phyloP scores from a whole-genome alignment of 176 grass and related monocot species.

The Luzula sylvatica region DNA sequence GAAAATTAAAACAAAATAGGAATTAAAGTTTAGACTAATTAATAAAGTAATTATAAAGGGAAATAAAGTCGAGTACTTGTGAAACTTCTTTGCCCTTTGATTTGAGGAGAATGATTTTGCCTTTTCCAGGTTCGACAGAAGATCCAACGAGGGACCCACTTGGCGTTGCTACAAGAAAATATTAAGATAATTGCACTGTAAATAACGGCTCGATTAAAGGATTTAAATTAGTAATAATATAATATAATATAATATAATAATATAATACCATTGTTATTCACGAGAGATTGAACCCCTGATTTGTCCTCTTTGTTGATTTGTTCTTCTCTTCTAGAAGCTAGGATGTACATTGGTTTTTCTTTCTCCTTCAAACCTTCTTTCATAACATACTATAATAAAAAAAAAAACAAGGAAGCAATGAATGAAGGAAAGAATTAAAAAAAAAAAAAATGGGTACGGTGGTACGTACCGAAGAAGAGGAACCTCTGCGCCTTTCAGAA shows the following conservation, averaged over 20 bases:
- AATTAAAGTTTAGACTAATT: neutral
- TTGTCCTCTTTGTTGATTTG: conserved; percentile 43
- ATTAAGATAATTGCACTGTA: no score
- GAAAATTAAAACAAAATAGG: conserved; percentile 8
- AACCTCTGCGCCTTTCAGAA: conserved; percentile 69
- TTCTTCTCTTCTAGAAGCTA: conserved; percentile 71
- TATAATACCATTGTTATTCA: conserved; percentile 7
- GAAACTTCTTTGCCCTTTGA: conserved; percentile 54
- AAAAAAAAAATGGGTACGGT: conserved; percentile 4
- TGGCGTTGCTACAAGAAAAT: conserved; percentile 26
- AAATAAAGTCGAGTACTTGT: conserved; percentile 36
- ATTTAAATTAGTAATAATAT: neutral
- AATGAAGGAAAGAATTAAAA: conserved; percentile 3
- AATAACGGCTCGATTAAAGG: no score
- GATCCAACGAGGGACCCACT: conserved; percentile 34
- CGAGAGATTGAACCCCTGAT: conserved; percentile 11
- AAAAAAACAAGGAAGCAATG: conserved; percentile 18
- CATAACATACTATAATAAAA: conserved; percentile 54
- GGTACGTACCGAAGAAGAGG: conserved; percentile 40
- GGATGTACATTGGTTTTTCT: conserved; percentile 78
- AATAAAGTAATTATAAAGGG: neutral
- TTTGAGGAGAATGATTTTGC: conserved; percentile 83
- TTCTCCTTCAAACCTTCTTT: conserved; percentile 59
- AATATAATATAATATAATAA: neutral
- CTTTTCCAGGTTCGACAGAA: conserved; percentile 48